These are phyloP conservation scores for Pilatotrama ljubarskyi DNA, from an alignment of 768 basidiomycete species.

Conservation along the genomic window DNA sequence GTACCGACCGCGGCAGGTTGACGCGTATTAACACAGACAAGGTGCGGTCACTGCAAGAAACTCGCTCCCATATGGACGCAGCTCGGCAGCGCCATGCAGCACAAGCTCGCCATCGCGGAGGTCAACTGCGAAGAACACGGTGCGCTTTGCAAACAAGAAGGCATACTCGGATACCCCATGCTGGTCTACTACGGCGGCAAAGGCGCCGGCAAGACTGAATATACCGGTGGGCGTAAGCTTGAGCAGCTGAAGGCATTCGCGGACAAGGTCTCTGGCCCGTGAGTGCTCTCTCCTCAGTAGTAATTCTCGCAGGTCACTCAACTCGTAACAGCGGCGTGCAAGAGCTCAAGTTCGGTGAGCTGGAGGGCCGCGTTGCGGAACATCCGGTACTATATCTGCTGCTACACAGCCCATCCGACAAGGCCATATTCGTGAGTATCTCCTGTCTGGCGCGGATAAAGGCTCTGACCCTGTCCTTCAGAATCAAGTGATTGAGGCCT, in stretches of 20 bases:
- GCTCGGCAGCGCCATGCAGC: constrained; percentile 69
- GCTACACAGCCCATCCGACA: constrained; percentile 42
- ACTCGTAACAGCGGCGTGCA: constrained; percentile 37
- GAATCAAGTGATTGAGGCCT: constrained; percentile 57
- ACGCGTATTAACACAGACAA: constrained; percentile 17
- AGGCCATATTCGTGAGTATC: constrained; percentile 34
- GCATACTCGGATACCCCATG: constrained; percentile 82
- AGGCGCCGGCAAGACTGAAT: constrained; percentile 64
- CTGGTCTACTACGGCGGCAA: constrained; percentile 61
- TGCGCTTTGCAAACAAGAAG: constrained; percentile 62
- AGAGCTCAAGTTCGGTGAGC: constrained; percentile 41
- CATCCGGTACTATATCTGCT: constrained; percentile 62
- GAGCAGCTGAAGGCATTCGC: constrained; percentile 73
- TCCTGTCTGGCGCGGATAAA: background rate
- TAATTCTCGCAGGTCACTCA: background rate
- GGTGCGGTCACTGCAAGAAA: constrained; percentile 97
- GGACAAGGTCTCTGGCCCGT: constrained; percentile 74
- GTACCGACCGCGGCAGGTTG: background rate
- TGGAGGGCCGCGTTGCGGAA: constrained; percentile 44
- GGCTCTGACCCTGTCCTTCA: constrained; percentile 26
- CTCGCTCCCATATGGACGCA: constrained; percentile 80
- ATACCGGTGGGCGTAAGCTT: constrained; percentile 69
- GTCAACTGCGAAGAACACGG: constrained; percentile 85
- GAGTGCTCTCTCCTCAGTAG: constrained; percentile 31
- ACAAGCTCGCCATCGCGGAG: constrained; percentile 75